phyloP scores from a whole-genome alignment of 768 basidiomycete genomes.

The Serpula lacrymans region DNA sequence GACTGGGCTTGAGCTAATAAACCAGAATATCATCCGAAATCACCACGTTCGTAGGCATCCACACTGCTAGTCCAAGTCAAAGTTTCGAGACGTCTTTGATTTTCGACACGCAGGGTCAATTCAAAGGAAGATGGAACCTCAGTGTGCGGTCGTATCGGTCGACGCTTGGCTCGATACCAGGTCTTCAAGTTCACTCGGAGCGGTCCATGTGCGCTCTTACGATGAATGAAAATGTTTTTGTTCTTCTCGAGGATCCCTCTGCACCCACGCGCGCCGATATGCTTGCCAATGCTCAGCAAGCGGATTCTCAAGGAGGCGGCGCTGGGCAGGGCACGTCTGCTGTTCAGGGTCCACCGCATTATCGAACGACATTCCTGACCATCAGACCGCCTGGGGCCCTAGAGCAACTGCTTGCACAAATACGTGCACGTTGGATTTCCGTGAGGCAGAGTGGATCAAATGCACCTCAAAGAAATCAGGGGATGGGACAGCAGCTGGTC shows the following conservation, averaged over 20 bases:
- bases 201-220: constrained; percentile 73
- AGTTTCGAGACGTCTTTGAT: constrained; percentile 13
- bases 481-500: constrained; percentile 58
- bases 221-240: constrained; percentile 79
- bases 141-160: constrained; percentile 74
- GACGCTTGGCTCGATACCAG: constrained; percentile 54
- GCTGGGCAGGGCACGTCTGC: constrained; percentile 14
- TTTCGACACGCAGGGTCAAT: constrained; percentile 47
- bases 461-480: constrained; percentile 42
- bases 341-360: constrained; percentile 46
- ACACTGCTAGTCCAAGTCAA: constrained; percentile 8
- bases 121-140: constrained; percentile 64
- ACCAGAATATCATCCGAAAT: constrained; percentile 65
- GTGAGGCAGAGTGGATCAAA: constrained; percentile 49
- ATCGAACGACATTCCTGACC: constrained; percentile 74
- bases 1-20: constrained; percentile 63
- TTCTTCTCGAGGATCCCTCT: constrained; percentile 70
- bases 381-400: constrained; percentile 69
- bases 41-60: constrained; percentile 50
- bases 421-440: constrained; percentile 73
- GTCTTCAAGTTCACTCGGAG: constrained; percentile 50
- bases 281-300: constrained; percentile 32
- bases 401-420: constrained; percentile 69
- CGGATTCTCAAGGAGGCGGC: constrained; percentile 26
- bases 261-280: constrained; percentile 69